Base-by-base conservation (phyloP, 352 stramenopile genomes). In the Globisporangium paddicum region DNA sequence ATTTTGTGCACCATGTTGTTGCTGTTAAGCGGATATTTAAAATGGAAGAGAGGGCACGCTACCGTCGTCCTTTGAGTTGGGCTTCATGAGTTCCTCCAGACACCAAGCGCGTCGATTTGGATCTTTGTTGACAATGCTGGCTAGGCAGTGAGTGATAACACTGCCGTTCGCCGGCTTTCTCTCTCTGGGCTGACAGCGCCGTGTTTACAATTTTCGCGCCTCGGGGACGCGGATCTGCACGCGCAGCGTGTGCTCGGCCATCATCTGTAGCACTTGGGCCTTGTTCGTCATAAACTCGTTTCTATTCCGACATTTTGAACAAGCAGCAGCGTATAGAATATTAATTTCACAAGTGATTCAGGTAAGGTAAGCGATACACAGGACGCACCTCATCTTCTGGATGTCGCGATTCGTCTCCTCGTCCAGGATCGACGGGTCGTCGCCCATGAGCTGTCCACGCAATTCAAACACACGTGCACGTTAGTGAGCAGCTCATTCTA, bases 371-470 rank as follows among this genome's bases (percentile, higher is more conserved):
- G 9, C 28, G 6, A 32, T 32, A 32, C 28, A 32, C 9, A 63
- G n/a, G n/a, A 56, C 74, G 11, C 69, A 89, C 82, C 73, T 64
- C 82, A 90, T 93, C 61, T 89, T 89, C 52, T 90, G 76, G 58
- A 93, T 93, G 9, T 90, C 82, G 37, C 77, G 74, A 44, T 81
- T 72, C 8, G 82, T 93, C 59, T 90, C 82, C 45, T 93, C 78
- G 32, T 93, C 82, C 58, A 90, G 58, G 41, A 89, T 82, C 53
- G 75, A 86, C 52, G 80, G 77, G 55, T 93, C 82, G 44, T 93
- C 80, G 23, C 80, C 82, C 77, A 93, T 87, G 9, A 93, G 66
- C 82, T 93, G 47, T 41, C 60, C 14, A 51, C 8, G 28, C 10
- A 45, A 35, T 11, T 14, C 10, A 11, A n/a, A 16, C 38, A 45